These are phyloP conservation scores for Xylaria sp. DNA, from an alignment of 2,329 filamentous ascomycete genomes.

Conservation along the genomic window DNA sequence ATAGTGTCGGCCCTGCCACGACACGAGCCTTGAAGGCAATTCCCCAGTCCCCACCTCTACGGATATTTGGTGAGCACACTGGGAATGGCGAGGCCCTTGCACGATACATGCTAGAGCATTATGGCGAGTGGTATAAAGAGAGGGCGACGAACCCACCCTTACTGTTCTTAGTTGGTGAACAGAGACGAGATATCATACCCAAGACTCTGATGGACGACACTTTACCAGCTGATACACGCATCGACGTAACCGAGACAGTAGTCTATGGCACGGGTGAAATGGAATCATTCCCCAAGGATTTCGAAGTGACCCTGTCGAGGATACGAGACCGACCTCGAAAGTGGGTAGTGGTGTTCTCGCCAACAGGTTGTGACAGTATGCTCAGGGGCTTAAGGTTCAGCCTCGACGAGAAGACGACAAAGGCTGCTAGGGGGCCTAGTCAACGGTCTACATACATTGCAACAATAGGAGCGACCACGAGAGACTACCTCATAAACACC, in stretches of 20 bases:
- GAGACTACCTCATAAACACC: slow-evolving; percentile 69
- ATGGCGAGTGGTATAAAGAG: slow-evolving; percentile 59
- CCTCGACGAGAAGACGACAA: slow-evolving; percentile 54
- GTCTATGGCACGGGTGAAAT: slow-evolving; percentile 89
- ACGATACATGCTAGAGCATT: slow-evolving; percentile 78
- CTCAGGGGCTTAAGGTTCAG: slow-evolving; percentile 56
- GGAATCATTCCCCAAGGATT: slow-evolving; percentile 75
- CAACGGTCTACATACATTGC: slow-evolving; percentile 67
- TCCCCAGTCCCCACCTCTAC: slow-evolving; percentile 54
- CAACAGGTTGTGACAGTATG: slow-evolving; percentile 68
- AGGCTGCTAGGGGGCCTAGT: slow-evolving; percentile 36
- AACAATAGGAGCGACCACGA: slow-evolving; percentile 93
- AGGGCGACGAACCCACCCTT: slow-evolving; percentile 63
- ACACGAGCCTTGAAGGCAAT: slow-evolving; percentile 72
- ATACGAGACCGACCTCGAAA: slow-evolving; percentile 51
- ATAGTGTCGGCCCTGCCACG: slow-evolving; percentile 82
- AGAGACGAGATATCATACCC: slow-evolving; percentile 88
- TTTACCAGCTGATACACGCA: slow-evolving; percentile 56
- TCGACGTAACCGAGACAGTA: slow-evolving; percentile 77
- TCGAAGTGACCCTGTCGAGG: slow-evolving; percentile 56
- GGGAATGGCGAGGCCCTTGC: slow-evolving; percentile 86
- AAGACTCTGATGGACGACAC: slow-evolving; percentile 69
- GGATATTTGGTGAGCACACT: slow-evolving; percentile 78
- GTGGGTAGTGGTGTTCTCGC: slow-evolving; percentile 80
- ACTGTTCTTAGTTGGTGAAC: slow-evolving; percentile 89